Evolutionary conservation across 2,329 filamentous ascomycete genomes (phyloP).

Genomic region (Scytalidium lignicola): DNA sequence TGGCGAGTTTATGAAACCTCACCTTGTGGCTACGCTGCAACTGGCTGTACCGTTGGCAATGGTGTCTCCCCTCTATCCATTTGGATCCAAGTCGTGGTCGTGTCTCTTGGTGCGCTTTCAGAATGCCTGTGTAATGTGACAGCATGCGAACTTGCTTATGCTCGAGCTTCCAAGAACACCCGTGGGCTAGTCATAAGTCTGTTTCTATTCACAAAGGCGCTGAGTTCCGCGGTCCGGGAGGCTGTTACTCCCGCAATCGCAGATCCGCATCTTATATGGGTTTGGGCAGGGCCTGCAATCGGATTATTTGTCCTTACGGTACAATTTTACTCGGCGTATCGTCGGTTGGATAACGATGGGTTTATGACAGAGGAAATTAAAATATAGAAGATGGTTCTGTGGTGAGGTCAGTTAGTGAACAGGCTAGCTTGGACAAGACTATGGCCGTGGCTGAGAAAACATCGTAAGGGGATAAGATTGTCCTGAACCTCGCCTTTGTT

Average conservation of each 20-base stretch:
- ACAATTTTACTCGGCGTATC: constrained; percentile 64
- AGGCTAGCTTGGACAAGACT: no score
- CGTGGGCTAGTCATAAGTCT: constrained; percentile 65
- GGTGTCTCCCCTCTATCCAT: no score
- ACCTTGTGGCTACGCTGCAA: no score
- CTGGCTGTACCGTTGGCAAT: no score
- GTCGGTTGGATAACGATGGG: constrained; percentile 58
- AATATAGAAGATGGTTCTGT: no score
- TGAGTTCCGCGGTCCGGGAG: constrained; percentile 29
- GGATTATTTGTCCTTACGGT: constrained; percentile 56
- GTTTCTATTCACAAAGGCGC: constrained; percentile 65
- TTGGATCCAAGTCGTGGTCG: constrained; percentile 31
- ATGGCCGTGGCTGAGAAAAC: no score
- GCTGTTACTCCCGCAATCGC: constrained; percentile 23
- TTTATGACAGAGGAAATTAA: constrained; percentile 25
- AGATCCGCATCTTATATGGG: constrained; percentile 65
- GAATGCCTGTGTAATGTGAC: constrained; percentile 54
- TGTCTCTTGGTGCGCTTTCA: constrained; percentile 45
- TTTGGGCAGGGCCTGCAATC: constrained; percentile 60
- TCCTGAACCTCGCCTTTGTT: no score
- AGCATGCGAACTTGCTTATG: constrained; percentile 70
- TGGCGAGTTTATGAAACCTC: no score
- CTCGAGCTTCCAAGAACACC: constrained; percentile 75
- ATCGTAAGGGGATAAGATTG: no score
- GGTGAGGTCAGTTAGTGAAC: no score